These are phyloP conservation scores for Globisporangium mamillatum DNA, from an alignment of 352 stramenopile genomes.

Conservation along the genomic window DNA sequence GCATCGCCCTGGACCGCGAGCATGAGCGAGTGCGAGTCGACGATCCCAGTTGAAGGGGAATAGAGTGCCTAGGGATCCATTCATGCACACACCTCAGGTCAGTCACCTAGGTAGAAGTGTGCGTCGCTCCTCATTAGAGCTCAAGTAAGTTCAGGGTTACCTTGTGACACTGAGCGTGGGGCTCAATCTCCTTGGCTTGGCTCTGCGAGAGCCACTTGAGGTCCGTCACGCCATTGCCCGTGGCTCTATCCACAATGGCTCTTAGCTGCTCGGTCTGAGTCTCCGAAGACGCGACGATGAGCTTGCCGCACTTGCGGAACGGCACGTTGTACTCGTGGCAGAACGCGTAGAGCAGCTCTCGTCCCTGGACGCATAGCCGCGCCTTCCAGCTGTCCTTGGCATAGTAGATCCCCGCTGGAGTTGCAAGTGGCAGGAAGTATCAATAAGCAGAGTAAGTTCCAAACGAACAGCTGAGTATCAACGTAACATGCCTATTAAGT, in stretches of 20 bases:
- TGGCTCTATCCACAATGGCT: conserved; percentile 33
- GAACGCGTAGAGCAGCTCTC: conserved; percentile 90
- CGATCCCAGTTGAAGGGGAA: conserved; percentile 94
- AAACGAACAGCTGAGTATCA: neutral
- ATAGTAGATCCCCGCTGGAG: conserved; percentile 92
- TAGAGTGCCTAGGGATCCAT: conserved; percentile 63
- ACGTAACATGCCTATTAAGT: neutral
- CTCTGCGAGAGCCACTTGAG: conserved; percentile 44
- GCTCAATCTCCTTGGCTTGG: conserved; percentile 47
- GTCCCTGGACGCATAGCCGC: conserved; percentile 88
- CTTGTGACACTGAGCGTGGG: conserved; percentile 51
- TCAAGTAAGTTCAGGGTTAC: conserved; percentile 12
- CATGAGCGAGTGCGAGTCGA: conserved; percentile 93
- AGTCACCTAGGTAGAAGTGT: neutral
- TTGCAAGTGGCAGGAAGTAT: neutral
- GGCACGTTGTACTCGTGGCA: conserved; percentile 81
- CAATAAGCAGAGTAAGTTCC: neutral
- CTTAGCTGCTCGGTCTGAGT: conserved; percentile 37
- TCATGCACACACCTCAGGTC: neutral
- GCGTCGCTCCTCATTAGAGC: neutral
- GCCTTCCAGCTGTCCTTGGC: conserved; percentile 85
- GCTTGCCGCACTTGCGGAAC: conserved; percentile 90
- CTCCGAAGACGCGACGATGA: conserved; percentile 85
- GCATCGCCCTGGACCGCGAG: conserved; percentile 89
- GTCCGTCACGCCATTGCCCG: conserved; percentile 57